A percentile compares a stretch with the other conserved stretches of the same genome.
Evolutionary conservation across 179 eudicot genomes (phyloP).

Genomic region (Beta macrorhiza): DNA sequence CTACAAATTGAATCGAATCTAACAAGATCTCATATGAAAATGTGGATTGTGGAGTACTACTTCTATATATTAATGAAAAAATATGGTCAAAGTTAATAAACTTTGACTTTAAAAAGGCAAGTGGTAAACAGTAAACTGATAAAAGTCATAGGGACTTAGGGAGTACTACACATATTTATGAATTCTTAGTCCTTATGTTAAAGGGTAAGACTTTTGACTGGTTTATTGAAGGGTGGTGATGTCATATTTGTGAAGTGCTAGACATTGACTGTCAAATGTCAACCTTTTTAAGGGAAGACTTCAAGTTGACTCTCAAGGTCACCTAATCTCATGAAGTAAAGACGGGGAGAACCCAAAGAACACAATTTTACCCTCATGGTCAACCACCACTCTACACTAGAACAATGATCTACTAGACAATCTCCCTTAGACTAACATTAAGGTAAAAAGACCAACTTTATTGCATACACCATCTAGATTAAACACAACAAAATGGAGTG

Average conservation of each 20-base stretch:
- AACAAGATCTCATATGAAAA: too few relatives aligned
- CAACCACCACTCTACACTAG: not conserved
- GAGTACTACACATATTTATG: not conserved
- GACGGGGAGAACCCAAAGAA: not conserved
- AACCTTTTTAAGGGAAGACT: not conserved
- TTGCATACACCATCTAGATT: not conserved
- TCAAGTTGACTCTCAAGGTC: conserved; percentile 1
- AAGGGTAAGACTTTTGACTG: not conserved
- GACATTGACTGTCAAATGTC: not conserved
- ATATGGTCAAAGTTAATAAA: too few relatives aligned
- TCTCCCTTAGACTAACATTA: conserved; percentile 1
- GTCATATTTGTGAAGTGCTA: not conserved
- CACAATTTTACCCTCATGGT: not conserved
- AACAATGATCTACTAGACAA: not conserved
- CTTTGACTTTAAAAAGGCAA: too few relatives aligned
- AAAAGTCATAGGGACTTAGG: not conserved
- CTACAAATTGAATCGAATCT: too few relatives aligned
- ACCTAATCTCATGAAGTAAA: not conserved
- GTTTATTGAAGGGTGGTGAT: not conserved
- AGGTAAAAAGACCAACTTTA: not conserved
- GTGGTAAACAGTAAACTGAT: too few relatives aligned
- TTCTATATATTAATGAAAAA: too few relatives aligned
- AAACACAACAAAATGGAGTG: not conserved
- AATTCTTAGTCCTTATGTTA: not conserved
- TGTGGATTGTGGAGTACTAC: too few relatives aligned